Conservation (phyloP, 805 yeast species). For the Schwanniomyces polymorphus region DNA sequence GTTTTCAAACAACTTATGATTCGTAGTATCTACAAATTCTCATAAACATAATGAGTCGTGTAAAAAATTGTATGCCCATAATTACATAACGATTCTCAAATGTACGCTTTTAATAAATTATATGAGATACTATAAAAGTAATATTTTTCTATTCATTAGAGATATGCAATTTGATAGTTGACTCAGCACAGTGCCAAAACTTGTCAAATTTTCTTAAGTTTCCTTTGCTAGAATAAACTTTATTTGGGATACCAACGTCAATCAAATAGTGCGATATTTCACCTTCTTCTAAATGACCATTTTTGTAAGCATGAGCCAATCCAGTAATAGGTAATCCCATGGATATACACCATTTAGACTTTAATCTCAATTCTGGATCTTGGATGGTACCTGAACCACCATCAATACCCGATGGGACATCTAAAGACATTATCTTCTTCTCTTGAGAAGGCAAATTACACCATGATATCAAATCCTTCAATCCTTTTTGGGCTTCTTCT, state of each 20-base stretch:
- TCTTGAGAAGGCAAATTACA: slow-evolving; percentile 48
- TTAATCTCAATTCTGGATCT: slow-evolving; percentile 32
- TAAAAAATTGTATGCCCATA: neutral
- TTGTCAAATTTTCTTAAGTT: slow-evolving; percentile 45
- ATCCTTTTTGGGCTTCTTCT: slow-evolving; percentile 35
- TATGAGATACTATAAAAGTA: neutral
- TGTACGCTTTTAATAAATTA: neutral
- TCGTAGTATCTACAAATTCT: neutral
- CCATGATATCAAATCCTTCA: slow-evolving; percentile 61
- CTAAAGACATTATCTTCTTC: slow-evolving; percentile 61
- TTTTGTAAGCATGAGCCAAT: slow-evolving; percentile 57
- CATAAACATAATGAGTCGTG: slow-evolving; percentile 3
- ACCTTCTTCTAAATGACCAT: slow-evolving; percentile 38
- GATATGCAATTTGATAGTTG: slow-evolving; percentile 19
- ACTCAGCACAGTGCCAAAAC: slow-evolving; percentile 44
- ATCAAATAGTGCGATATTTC: slow-evolving; percentile 60
- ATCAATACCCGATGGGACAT: slow-evolving; percentile 81
- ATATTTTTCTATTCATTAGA: slow-evolving; percentile 2
- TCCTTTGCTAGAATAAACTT: slow-evolving; percentile 43
- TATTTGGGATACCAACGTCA: slow-evolving; percentile 71
- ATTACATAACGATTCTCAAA: neutral
- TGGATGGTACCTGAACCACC: slow-evolving; percentile 68
- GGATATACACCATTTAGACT: slow-evolving; percentile 61
- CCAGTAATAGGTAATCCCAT: slow-evolving; percentile 75
- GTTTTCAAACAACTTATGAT: neutral